phyloP scores from a whole-genome alignment of 1,284 basidiomycete species.

The Apiotrichum sp. region DNA sequence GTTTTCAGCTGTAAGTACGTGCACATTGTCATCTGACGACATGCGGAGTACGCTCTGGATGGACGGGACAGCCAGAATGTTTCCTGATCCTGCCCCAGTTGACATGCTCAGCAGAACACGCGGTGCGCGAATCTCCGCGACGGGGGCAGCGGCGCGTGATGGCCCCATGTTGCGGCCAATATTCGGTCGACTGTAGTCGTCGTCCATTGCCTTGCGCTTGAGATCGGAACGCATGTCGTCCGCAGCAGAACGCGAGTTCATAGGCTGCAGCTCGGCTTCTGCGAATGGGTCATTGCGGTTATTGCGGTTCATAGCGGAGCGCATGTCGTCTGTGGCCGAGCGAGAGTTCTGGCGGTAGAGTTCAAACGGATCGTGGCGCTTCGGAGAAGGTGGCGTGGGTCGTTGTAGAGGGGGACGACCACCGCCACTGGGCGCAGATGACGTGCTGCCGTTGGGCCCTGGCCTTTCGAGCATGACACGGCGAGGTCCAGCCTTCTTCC shows the following conservation, averaged over 20 bases:
- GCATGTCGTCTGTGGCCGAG: too few species aligned
- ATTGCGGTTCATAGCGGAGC: too few species aligned
- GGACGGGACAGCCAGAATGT: conserved; percentile 15
- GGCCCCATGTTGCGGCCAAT: conserved; percentile 27
- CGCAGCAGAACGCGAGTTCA: conserved; percentile 26
- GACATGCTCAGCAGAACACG: background rate
- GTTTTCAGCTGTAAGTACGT: conserved; percentile 61
- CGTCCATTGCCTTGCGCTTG: conserved; percentile 31
- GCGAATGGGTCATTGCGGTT: conserved; percentile 23
- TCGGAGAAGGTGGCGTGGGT: background rate
- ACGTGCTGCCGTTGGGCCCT: background rate
- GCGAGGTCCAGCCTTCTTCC: conserved; percentile 10
- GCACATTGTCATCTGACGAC: conserved; percentile 19
- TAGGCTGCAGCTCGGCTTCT: conserved; percentile 8
- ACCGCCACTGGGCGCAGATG: background rate
- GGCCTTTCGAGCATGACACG: conserved; percentile 11
- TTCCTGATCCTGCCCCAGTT: background rate
- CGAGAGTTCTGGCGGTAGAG: too few species aligned
- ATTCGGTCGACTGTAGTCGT: conserved; percentile 14
- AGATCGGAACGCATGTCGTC: conserved; percentile 15
- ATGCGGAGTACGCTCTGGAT: conserved; percentile 32
- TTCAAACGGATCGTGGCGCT: conserved; percentile 24
- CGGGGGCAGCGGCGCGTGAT: conserved; percentile 12
- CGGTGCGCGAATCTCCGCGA: conserved; percentile 33
- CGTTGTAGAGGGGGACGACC: conserved; percentile 2